phyloP scores from a whole-genome alignment of 2,329 filamentous ascomycete genomes.

The Xylariomycetidae sp. region DNA sequence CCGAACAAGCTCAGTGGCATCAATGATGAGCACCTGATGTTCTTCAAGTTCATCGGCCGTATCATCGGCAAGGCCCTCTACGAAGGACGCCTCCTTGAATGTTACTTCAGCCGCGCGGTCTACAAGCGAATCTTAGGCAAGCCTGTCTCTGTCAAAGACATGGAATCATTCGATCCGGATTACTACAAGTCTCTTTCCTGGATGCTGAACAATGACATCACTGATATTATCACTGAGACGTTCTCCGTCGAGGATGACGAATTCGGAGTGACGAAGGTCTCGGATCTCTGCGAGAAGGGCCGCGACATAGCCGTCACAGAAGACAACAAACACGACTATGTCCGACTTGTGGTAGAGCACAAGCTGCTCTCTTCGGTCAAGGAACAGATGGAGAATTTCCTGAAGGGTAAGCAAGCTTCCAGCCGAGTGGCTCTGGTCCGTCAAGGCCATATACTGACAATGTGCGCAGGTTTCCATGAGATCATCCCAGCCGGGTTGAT shows the following conservation, averaged over 20 bases:
- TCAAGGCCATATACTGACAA: neutral
- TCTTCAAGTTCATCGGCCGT: constrained; percentile 99
- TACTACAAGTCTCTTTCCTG: constrained; percentile 98
- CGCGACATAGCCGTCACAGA: constrained; percentile 92
- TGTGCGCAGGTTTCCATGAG: constrained; percentile 76
- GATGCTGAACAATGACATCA: constrained; percentile 99
- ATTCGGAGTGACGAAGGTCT: constrained; percentile 82
- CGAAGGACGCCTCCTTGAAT: constrained; percentile 91
- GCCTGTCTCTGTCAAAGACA: constrained; percentile 94
- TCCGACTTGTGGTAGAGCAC: constrained; percentile 90
- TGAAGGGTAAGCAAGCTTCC: constrained; percentile 72
- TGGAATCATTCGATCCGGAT: constrained; percentile 97
- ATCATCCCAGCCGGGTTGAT: constrained; percentile 93
- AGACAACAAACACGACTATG: constrained; percentile 98
- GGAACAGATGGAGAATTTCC: constrained; percentile 89
- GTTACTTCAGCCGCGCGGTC: constrained; percentile 96
- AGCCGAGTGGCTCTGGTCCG: no score
- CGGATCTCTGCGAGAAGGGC: constrained; percentile 83
- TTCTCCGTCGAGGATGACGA: constrained; percentile 93
- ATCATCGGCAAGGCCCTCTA: constrained; percentile 98
- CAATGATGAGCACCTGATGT: constrained; percentile 93
- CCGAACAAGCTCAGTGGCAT: constrained; percentile 90
- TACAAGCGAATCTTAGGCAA: constrained; percentile 97
- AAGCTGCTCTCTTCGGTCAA: constrained; percentile 87
- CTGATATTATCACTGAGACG: constrained; percentile 92